Conservation (phyloP, 139 green algal genomes). For the Yamagishiella unicocca region DNA sequence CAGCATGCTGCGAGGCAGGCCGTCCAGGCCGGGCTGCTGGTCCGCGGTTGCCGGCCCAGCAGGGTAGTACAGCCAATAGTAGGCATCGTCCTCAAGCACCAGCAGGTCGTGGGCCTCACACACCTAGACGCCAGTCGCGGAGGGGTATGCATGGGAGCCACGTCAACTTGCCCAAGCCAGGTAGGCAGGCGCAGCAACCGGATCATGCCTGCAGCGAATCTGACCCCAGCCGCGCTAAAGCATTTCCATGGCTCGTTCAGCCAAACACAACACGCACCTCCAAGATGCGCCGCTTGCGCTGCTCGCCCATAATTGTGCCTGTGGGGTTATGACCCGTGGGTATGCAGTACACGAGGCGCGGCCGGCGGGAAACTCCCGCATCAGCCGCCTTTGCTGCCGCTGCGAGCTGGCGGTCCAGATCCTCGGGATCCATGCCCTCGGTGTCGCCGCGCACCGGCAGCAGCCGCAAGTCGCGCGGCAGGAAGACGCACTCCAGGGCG, state of each 20-base stretch:
- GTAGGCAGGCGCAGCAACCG: too few relatives aligned
- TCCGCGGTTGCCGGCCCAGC: neutral
- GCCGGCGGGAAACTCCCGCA: neutral
- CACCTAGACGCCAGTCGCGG: conserved; percentile 25
- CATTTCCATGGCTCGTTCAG: too few relatives aligned
- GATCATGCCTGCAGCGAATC: too few relatives aligned
- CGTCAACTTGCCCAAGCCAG: too few relatives aligned
- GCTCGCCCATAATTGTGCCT: conserved; percentile 59
- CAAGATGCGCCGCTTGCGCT: conserved; percentile 77
- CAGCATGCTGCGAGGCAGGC: conserved; percentile 65
- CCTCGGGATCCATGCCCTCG: conserved; percentile 68
- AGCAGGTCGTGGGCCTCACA: conserved; percentile 66
- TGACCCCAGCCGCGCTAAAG: too few relatives aligned
- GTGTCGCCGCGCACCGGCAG: conserved; percentile 61
- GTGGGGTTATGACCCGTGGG: conserved; percentile 86
- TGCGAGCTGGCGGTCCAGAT: conserved; percentile 55
- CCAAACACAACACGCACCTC: too few relatives aligned
- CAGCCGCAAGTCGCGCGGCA: conserved; percentile 63
- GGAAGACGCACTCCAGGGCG: conserved; percentile 71
- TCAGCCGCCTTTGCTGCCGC: neutral
- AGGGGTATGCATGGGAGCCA: too few relatives aligned
- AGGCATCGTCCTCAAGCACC: conserved; percentile 91
- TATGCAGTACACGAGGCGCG: conserved; percentile 79
- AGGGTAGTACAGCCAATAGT: conserved; percentile 80
- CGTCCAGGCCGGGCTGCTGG: conserved; percentile 18